Evolutionary conservation across 2,329 filamentous ascomycete species (phyloP), one percentile per base, ranked within the genome.

Genomic region (Helotiales sp.): DNA sequence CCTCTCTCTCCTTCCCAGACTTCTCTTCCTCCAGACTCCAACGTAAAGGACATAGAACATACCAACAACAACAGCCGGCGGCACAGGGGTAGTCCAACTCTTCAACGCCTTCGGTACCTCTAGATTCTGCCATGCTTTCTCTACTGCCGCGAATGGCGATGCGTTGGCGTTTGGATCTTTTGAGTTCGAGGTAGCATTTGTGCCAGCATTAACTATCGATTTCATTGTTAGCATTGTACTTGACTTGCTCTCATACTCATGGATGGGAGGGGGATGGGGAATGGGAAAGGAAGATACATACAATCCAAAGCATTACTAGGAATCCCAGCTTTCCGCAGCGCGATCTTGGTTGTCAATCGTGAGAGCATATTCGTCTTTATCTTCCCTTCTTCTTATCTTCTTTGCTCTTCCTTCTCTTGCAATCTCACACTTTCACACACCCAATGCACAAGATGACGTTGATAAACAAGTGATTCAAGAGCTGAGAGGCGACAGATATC

Each of bases 311-410:
- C 47, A 22, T 65, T 66, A 1, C 67, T 66, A 17, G 67, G 65
- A 4, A 71, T 62, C 5, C 69, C 69, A 12, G 65, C 67, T 58
- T 69, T 70, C n/a, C 64, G 63, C 25, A 71, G 64, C 2, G 69
- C 69, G 48, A 71, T 63, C 47, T 67, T 70, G 25, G 68, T 69
- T 15, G 65, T 68, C 31, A 71, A 57, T 64, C 68, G 69, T 24
- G 63, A 54, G 54, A 71, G 67, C 68, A 70, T 71, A 7, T 25
- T 22, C 4, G 40, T 10, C 40, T 25, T 44, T 3, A 8, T 44
- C 27, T 10, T 10, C 17, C 9, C 10, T 42, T 42, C 38, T 17
- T 2, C 17, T 12, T 40, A 34, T 3, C 10, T 34, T 34, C 10
- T 34, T n/a, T 2, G n/a, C n/a, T n/a, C n/a, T n/a, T n/a, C n/a